Evolutionary conservation across 106 monocot genomes (phyloP).

Genomic region (Alisma plantagoaquatica): DNA sequence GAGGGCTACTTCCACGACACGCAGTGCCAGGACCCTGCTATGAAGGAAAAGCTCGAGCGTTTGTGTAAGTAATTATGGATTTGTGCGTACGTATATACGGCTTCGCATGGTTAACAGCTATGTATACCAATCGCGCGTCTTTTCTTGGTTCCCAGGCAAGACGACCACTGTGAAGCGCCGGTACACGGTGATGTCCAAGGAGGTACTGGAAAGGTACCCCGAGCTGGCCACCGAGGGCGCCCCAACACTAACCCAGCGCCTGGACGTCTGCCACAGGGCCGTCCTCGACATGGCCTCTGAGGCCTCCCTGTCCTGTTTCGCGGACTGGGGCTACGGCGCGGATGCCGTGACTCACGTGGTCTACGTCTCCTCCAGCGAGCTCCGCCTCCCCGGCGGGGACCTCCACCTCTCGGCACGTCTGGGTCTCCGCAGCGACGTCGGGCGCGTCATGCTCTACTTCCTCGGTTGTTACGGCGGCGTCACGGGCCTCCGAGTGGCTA

Average conservation of each 20-base stretch:
- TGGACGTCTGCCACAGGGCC: constrained; percentile 45
- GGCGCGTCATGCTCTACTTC: constrained; percentile 61
- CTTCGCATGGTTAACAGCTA: too few relatives aligned
- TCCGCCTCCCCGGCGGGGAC: constrained; percentile 75
- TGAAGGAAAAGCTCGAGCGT: constrained; percentile 51
- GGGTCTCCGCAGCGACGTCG: constrained; percentile 28
- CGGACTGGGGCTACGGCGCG: constrained; percentile 34
- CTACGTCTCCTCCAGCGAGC: constrained; percentile 73
- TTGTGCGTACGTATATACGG: too few relatives aligned
- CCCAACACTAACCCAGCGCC: constrained; percentile 56
- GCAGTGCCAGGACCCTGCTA: constrained; percentile 41
- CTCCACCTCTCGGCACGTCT: constrained; percentile 43
- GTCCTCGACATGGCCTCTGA: constrained; percentile 36
- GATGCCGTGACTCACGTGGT: constrained; percentile 67
- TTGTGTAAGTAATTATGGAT: too few relatives aligned
- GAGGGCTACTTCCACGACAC: constrained; percentile 48
- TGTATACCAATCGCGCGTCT: too few relatives aligned
- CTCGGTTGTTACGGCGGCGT: constrained; percentile 82
- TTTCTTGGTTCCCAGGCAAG: too few relatives aligned
- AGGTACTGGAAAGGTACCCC: constrained; percentile 68
- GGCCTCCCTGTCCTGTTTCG: constrained; percentile 31
- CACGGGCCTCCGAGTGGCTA: constrained; percentile 70
- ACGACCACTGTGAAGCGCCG: constrained; percentile 77
- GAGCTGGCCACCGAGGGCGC: constrained; percentile 46
- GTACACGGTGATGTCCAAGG: constrained; percentile 57